phyloP scores from a whole-genome alignment of 106 monocot genomes.

The Acanthochlamys bracteata region DNA sequence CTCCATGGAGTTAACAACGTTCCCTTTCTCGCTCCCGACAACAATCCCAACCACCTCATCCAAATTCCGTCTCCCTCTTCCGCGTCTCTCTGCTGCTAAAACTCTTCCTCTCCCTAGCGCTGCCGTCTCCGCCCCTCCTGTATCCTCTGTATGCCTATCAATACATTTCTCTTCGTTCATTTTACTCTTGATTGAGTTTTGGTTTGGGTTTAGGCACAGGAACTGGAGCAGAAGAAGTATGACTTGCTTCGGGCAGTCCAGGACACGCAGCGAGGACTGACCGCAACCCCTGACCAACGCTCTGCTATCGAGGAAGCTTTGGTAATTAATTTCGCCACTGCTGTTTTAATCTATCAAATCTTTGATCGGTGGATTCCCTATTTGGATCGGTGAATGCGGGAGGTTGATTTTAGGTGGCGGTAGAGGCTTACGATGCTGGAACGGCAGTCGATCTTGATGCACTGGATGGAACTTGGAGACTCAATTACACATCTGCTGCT shows the following conservation, averaged over 20 bases:
- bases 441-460: constrained; percentile 36
- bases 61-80: too few species aligned
- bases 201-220: constrained; percentile 11
- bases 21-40: too few species aligned
- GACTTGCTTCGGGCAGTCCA: constrained; percentile 69
- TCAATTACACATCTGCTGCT: constrained; percentile 78
- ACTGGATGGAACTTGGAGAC: constrained; percentile 81
- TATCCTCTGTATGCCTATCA: not conserved
- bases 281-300: constrained; percentile 63
- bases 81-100: too few species aligned
- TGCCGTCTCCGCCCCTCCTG: not conserved
- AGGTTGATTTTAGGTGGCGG: constrained; percentile 36
- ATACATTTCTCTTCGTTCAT: not conserved
- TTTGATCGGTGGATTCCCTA: not conserved
- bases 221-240: constrained; percentile 61
- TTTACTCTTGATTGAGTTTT: not conserved
- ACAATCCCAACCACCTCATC: too few species aligned
- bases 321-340: constrained; percentile 17
- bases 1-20: too few species aligned
- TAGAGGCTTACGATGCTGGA: constrained; percentile 58
- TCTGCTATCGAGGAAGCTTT: constrained; percentile 83
- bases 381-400: not conserved
- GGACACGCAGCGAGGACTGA: constrained; percentile 78
- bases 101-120: too few species aligned
- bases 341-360: too few species aligned